Percentiles rank a stretch among this genome's conserved stretches.
Conservation (phyloP, 495 filamentous ascomycete species). For the Aspergillus campestris region DNA sequence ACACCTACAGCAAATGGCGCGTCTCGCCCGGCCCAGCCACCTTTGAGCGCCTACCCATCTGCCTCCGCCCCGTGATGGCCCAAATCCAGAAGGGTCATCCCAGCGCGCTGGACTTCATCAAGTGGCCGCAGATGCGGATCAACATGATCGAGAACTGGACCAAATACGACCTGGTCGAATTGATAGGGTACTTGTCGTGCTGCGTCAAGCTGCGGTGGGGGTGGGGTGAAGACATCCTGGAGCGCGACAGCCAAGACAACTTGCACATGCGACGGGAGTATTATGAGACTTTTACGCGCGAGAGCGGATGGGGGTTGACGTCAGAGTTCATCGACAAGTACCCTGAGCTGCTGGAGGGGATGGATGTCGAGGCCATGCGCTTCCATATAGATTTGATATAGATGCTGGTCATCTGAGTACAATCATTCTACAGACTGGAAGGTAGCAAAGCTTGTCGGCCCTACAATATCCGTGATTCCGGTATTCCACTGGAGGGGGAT, state of each 20-base stretch:
- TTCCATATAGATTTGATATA: background rate
- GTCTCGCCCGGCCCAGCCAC: slow-evolving; percentile 1
- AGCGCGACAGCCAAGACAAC: slow-evolving; percentile 6
- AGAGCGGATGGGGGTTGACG: slow-evolving; percentile 12
- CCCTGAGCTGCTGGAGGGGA: slow-evolving; percentile 10
- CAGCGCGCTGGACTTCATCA: slow-evolving; percentile 1
- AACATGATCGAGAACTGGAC: slow-evolving; percentile 5
- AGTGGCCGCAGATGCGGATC: slow-evolving; percentile 9
- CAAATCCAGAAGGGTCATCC: slow-evolving; percentile 7
- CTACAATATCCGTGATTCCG: no score
- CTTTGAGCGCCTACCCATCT: slow-evolving; percentile 1
- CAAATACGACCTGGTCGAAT: background rate
- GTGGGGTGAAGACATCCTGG: slow-evolving; percentile 7
- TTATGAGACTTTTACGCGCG: slow-evolving; percentile 4
- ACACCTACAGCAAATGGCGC: slow-evolving; percentile 11
- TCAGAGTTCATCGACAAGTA: slow-evolving; percentile 12
- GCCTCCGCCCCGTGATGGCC: slow-evolving; percentile 2
- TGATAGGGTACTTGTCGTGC: slow-evolving; percentile 1
- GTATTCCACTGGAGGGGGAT: no score
- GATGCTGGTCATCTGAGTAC: no score
- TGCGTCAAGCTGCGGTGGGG: slow-evolving; percentile 11
- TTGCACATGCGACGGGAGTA: slow-evolving; percentile 5
- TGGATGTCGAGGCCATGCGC: slow-evolving; percentile 9
- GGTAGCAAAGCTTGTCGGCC: no score
- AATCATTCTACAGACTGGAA: no score